A percentile compares a stretch with the other conserved stretches of the same genome.
phyloP scores from a whole-genome alignment of 192 early-diverging fungal species.

The Chytriomyces hyalinus region DNA sequence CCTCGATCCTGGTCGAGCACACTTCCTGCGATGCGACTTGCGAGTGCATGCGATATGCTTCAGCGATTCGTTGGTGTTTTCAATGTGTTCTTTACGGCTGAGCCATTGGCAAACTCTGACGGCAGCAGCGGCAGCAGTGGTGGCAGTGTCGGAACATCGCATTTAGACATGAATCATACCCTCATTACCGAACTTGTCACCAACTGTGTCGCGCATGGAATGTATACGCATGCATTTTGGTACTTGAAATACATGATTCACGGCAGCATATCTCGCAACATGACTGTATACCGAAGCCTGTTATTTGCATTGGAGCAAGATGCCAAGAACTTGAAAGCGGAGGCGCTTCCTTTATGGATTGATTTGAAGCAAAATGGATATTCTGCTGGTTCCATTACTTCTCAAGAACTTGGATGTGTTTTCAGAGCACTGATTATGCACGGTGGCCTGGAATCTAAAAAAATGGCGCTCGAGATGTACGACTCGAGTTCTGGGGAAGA shows the following conservation, averaged over 20 bases:
- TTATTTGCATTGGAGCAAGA: constrained; percentile 24
- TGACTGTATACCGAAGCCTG: constrained; percentile 17
- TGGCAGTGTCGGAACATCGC: neutral
- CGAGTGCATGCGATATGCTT: constrained; percentile 18
- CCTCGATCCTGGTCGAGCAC: constrained; percentile 21
- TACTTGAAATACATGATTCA: constrained; percentile 40
- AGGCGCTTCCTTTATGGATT: constrained; percentile 15
- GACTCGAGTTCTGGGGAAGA: neutral
- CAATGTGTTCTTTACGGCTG: constrained; percentile 28
- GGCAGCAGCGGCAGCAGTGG: neutral
- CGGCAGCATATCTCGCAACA: constrained; percentile 13
- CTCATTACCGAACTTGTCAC: constrained; percentile 35
- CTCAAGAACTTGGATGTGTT: neutral
- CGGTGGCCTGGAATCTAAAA: constrained; percentile 28
- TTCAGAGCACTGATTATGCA: constrained; percentile 22
- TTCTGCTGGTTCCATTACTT: neutral
- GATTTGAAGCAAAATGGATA: constrained; percentile 25
- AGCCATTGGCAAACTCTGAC: neutral
- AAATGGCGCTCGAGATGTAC: constrained; percentile 20
- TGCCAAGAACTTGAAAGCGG: constrained; percentile 4
- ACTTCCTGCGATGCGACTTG: constrained; percentile 34
- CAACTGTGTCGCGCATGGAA: constrained; percentile 35
- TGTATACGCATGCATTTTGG: constrained; percentile 38
- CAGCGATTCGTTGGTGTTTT: constrained; percentile 35
- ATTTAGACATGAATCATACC: constrained; percentile 25